Conservation (phyloP, 2,329 filamentous ascomycete species). For the Curvularia eragrostidis region DNA sequence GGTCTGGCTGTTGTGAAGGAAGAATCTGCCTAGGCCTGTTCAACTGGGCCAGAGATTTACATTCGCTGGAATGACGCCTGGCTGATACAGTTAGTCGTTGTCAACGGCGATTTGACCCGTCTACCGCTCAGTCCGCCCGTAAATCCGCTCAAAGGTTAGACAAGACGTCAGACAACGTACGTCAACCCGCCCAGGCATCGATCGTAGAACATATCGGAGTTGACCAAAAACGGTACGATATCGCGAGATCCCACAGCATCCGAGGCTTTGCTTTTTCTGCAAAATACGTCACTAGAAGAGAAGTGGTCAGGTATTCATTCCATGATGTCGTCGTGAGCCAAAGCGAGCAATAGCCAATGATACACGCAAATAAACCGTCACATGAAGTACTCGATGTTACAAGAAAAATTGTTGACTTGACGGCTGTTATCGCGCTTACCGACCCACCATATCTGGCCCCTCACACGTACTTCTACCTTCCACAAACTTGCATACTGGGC, state of each 20-base stretch:
- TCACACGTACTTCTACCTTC: neutral
- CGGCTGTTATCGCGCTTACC: conserved; percentile 6
- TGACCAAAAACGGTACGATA: neutral
- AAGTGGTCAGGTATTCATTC: neutral
- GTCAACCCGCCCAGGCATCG: neutral
- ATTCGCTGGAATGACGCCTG: neutral
- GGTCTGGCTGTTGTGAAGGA: neutral
- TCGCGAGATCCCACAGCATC: neutral
- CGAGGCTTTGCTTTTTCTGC: neutral
- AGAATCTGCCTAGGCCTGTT: neutral
- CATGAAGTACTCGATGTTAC: neutral
- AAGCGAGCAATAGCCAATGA: neutral
- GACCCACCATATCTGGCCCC: neutral
- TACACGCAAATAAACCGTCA: neutral
- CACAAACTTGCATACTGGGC: conserved; percentile 1
- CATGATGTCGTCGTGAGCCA: neutral
- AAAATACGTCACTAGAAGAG: neutral
- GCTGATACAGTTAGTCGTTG: neutral
- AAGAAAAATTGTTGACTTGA: conserved; percentile 1
- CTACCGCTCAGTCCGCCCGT: neutral
- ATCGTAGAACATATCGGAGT: neutral
- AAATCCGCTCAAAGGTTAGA: neutral
- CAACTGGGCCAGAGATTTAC: neutral
- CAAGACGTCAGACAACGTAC: neutral
- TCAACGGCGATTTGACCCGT: neutral